Evolutionary conservation across 1,284 basidiomycete species (phyloP).

Genomic region (Papiliotrema terrestris): DNA sequence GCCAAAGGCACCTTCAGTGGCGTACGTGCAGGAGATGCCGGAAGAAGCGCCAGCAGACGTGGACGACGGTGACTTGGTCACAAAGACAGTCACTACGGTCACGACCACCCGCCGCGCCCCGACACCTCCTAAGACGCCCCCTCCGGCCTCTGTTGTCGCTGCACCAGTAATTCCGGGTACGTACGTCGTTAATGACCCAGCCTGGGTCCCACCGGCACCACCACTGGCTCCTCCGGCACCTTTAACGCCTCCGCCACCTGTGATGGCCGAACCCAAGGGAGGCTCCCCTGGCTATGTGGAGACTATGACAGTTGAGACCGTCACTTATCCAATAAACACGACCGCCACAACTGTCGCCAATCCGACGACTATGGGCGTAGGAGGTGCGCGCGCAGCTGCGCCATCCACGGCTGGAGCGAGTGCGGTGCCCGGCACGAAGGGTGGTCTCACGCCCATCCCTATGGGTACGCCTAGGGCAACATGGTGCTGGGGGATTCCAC

Average conservation of each 20-base stretch:
- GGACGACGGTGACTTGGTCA: not conserved
- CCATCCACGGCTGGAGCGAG: conserved; percentile 4
- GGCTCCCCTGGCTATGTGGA: conserved; percentile 12
- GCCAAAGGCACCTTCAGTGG: not conserved
- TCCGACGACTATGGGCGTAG: conserved; percentile 18
- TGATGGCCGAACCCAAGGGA: no score
- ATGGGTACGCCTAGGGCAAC: conserved; percentile 11
- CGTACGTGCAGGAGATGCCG: conserved; percentile 1
- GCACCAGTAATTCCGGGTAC: not conserved
- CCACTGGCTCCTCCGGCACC: conserved; percentile 8
- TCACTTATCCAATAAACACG: conserved; percentile 22
- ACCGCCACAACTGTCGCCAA: conserved; percentile 21
- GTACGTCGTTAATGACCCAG: conserved; percentile 3
- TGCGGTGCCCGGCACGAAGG: conserved; percentile 17
- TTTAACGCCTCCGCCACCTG: not conserved
- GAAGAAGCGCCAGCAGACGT: not conserved
- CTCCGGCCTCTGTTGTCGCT: not conserved
- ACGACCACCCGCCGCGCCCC: conserved; percentile 4
- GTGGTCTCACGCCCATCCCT: conserved; percentile 24
- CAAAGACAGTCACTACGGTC: conserved; percentile 4
- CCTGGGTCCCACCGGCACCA: not conserved
- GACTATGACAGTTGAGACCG: conserved; percentile 19
- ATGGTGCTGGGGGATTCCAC: not conserved
- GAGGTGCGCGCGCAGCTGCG: conserved; percentile 14
- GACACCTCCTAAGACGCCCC: conserved; percentile 1